These are phyloP conservation scores for Clavispora phyllophila DNA, from an alignment of 805 yeast genomes.

Conservation along the genomic window DNA sequence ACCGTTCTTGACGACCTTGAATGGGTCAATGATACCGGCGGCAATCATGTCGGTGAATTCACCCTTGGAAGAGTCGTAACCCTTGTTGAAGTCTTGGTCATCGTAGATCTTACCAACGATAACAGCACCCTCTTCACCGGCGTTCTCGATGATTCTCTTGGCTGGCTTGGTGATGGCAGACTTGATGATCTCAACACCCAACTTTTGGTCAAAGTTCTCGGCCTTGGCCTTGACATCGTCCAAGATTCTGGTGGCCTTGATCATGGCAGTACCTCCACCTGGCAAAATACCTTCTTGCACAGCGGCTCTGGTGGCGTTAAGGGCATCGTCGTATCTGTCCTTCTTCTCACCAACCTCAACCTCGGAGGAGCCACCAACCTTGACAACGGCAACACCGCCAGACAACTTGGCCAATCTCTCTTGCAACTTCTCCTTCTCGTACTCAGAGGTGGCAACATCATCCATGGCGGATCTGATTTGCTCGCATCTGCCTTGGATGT, in stretches of 20 bases:
- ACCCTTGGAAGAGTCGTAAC: slow-evolving; percentile 90
- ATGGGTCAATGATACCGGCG: slow-evolving; percentile 97
- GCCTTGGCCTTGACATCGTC: slow-evolving; percentile 62
- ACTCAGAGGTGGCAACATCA: slow-evolving; percentile 72
- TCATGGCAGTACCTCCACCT: slow-evolving; percentile 98
- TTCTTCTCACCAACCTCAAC: slow-evolving; percentile 99
- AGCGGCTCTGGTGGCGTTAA: slow-evolving; percentile 98
- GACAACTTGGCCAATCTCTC: slow-evolving; percentile 95
- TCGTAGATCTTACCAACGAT: slow-evolving; percentile 84
- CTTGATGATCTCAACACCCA: slow-evolving; percentile 91
- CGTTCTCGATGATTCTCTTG: slow-evolving; percentile 89
- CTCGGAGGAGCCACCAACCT: slow-evolving; percentile 96
- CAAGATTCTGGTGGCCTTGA: slow-evolving; percentile 81
- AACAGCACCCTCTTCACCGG: slow-evolving; percentile 97
- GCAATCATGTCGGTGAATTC: slow-evolving; percentile 94
- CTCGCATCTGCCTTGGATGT: slow-evolving; percentile 81
- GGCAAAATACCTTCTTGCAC: slow-evolving; percentile 98
- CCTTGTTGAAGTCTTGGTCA: slow-evolving; percentile 71
- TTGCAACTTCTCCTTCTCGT: slow-evolving; percentile 94
- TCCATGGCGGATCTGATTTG: slow-evolving; percentile 82
- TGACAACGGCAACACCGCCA: slow-evolving; percentile 97
- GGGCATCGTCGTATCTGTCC: slow-evolving; percentile 97
- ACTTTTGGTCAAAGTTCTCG: slow-evolving; percentile 87
- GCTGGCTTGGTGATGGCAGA: slow-evolving; percentile 95
- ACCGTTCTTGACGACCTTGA: slow-evolving; percentile 95